Percentiles rank a stretch among this genome's conserved stretches.
Conservation (phyloP, 2,329 filamentous ascomycete species). For the Zasmidium cellare region DNA sequence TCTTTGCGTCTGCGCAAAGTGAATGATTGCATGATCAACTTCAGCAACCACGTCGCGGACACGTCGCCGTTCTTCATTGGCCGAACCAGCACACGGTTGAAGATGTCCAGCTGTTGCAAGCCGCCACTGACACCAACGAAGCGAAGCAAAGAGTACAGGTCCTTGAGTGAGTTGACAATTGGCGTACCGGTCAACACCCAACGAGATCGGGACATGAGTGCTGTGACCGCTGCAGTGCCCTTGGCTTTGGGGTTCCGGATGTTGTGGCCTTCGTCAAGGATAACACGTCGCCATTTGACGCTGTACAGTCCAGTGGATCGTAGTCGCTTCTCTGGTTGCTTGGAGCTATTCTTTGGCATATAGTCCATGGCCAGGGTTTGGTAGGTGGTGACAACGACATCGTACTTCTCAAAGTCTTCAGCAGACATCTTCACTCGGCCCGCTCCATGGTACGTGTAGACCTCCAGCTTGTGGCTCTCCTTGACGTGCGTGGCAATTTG, state of each 20-base stretch:
- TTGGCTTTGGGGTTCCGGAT: conserved; percentile 78
- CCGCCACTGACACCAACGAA: conserved; percentile 77
- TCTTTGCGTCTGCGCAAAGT: conserved; percentile 82
- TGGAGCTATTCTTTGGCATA: conserved; percentile 46
- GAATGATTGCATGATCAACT: conserved; percentile 75
- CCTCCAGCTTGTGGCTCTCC: conserved; percentile 59
- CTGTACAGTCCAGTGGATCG: conserved; percentile 58
- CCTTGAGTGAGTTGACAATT: conserved; percentile 68
- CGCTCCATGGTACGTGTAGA: conserved; percentile 73
- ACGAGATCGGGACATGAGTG: conserved; percentile 67
- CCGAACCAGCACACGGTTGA: conserved; percentile 70
- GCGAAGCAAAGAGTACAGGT: conserved; percentile 76
- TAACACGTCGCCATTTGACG: conserved; percentile 72
- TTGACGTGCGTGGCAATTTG: conserved; percentile 74
- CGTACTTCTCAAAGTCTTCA: conserved; percentile 62
- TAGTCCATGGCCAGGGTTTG: conserved; percentile 71
- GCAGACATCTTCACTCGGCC: conserved; percentile 56
- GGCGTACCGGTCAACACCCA: conserved; percentile 75
- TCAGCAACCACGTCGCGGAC: conserved; percentile 63
- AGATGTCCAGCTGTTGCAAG: conserved; percentile 70
- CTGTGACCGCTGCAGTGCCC: conserved; percentile 66
- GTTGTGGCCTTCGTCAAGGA: conserved; percentile 80
- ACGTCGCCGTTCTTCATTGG: conserved; percentile 62
- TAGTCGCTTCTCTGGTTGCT: conserved; percentile 24
- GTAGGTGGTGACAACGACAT: conserved; percentile 83